Evolutionary conservation across 129 eudicot species (phyloP), one percentile per base, ranked within the genome.

Genomic region (Flaveria bidentis): DNA sequence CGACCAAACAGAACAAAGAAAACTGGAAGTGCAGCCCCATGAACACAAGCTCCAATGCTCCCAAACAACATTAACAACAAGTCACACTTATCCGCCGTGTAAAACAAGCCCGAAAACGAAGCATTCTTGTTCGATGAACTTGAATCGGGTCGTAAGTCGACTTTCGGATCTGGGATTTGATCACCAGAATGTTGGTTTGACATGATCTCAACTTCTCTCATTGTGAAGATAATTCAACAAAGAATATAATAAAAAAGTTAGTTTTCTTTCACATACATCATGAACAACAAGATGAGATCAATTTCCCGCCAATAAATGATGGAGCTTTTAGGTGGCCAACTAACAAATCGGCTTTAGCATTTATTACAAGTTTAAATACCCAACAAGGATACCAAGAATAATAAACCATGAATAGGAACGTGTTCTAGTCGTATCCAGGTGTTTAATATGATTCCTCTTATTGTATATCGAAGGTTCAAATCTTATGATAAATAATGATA

Each of bases 11-110:
- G 80, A 74, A 92, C 58, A 49, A 89, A 92, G 86, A 92, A 89
- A 26, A 89, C 72, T 6, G 96, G 96, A 78, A 89, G 87, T n/a
- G 86, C 89, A 78, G 91, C 96, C 42, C 97, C 97, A 82, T 92
- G 97, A 58, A 87, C 44, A 79, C 92, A 85, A 50, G 93, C 86
- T 60, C 96, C 97, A 73, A 87, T 49, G 85, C 92, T 78, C 67
- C 97, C 97, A 62, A 87, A 69, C 72, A 92, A 80, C 92, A 92
- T 92, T 86, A 92, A 77, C 20, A 89, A 50, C 30, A 82, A 84
- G 23, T 92, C 97, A 30, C 81, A 74, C 69, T 67, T 82, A 78
- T 92, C 97, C 6, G 97, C 96, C 20, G 89, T 93, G 58, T 84
- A 81, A 85, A 89, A 89, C 41, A 92, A 83, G 49, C 89, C 83